These are phyloP conservation scores for Kwoniella botswanensis DNA, from an alignment of 768 basidiomycete species.

Conservation along the genomic window DNA sequence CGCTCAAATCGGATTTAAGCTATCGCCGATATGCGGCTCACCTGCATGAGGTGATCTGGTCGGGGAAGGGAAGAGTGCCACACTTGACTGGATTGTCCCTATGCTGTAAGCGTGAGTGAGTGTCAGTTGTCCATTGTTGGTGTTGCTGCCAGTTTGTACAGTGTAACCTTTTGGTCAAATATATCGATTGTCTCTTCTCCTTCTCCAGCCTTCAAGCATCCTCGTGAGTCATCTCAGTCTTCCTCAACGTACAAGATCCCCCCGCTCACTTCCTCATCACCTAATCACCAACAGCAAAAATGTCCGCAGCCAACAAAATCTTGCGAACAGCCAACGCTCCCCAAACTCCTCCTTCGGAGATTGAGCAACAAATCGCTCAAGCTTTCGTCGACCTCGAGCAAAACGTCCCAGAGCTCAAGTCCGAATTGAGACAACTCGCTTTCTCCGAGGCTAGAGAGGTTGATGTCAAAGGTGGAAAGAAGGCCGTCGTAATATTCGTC, in stretches of 20 bases:
- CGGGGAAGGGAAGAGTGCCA: too few species aligned
- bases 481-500: conserved; percentile 98
- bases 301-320: conserved; percentile 70
- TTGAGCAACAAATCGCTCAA: conserved; percentile 95
- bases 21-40: conserved; percentile 1
- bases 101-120: background rate
- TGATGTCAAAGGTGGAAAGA: conserved; percentile 98
- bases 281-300: conserved; percentile 25
- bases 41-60: too few species aligned
- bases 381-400: conserved; percentile 96
- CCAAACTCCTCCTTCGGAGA: conserved; percentile 84
- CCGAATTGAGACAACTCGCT: conserved; percentile 90
- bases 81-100: too few species aligned
- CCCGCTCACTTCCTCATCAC: conserved; percentile 7
- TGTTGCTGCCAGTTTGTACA: background rate
- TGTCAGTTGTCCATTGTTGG: background rate
- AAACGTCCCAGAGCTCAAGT: conserved; percentile 97
- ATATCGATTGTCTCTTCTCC: background rate
- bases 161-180: background rate
- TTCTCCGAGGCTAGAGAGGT: conserved; percentile 99
- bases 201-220: conserved; percentile 25
- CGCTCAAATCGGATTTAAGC: conserved; percentile 11
- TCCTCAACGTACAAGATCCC: background rate
- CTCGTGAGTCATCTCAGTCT: conserved; percentile 13
- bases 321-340: conserved; percentile 96